Conservation (phyloP, 2,329 filamentous ascomycete genomes). For the Fonsecaea erecta region DNA sequence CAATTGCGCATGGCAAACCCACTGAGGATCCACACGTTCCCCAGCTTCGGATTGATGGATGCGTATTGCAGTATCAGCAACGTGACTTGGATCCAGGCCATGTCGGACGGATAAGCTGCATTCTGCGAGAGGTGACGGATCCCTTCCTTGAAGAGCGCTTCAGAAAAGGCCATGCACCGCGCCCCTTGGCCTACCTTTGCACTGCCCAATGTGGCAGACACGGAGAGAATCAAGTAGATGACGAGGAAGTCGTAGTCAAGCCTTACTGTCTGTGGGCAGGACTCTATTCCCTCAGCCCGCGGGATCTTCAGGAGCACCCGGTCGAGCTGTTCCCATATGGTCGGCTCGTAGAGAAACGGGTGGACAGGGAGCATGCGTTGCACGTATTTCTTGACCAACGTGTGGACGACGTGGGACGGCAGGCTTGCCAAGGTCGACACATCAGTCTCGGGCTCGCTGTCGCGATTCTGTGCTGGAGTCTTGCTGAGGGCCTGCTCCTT, state of each 20-base stretch:
- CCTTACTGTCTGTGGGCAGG: conserved; percentile 16
- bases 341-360: conserved; percentile 33
- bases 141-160: conserved; percentile 36
- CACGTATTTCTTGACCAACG: conserved; percentile 38
- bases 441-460: conserved; percentile 1
- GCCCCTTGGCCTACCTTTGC: conserved; percentile 37
- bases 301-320: conserved; percentile 16
- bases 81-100: conserved; percentile 27
- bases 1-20: conserved; percentile 30
- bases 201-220: conserved; percentile 38
- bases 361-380: conserved; percentile 34
- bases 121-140: conserved; percentile 34
- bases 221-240: conserved; percentile 39
- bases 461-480: not conserved
- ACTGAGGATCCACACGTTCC: conserved; percentile 30
- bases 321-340: conserved; percentile 33
- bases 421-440: conserved; percentile 14
- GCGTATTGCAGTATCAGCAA: conserved; percentile 31
- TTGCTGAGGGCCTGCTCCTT: conserved; percentile 3
- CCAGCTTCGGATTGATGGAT: conserved; percentile 28
- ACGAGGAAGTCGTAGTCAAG: conserved; percentile 37
- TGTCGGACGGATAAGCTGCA: conserved; percentile 30
- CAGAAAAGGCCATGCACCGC: conserved; percentile 38
- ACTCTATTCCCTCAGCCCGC: not conserved
- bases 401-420: conserved; percentile 24